Base-by-base conservation (phyloP, 1,284 basidiomycete species). In the Microbotryum violaceum region DNA sequence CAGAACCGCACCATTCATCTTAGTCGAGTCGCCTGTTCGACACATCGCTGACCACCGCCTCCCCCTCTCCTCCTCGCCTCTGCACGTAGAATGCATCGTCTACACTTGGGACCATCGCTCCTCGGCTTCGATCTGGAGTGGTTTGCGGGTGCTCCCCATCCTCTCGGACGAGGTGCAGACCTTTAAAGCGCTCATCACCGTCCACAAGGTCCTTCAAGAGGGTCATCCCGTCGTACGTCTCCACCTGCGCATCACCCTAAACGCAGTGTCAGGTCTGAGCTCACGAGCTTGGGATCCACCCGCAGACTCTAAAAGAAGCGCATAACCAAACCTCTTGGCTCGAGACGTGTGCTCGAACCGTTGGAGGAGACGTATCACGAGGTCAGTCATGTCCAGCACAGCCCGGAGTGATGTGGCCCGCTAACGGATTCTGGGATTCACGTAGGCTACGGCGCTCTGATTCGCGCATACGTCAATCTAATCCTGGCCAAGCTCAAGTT, bases 101-200 rank as follows among this genome's bases (percentile, higher is more conserved):
- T 97, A 92, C 77, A 96, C 92, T 18, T 96, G 92, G 92, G 92
- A 97, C 76, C 96, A 96, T 74, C 91, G 94, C 74, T 88, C 89
- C n/a, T 94, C 91, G 46, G 85, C 90, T 71, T 92, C 91, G 8
- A 93, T 97, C 73, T 97, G 93, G 93, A 91, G 89, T 70, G 91
- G 90, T 29, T 81, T 97, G 18, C 82, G 92, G 51, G 93, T 96
- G 5, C 91, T 94, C 71, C 92, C 92, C 45, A 94, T 97, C 70
- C 78, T 97, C 27, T 84, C 91, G 4, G 92, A 97, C 75, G 92
- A 97, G 78, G 85, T 96, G 0, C 91, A 94, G 77, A 93, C 92
- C 0, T 97, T 96, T 82, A 97, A 97, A 77, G 88, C 88, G 6
- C 82, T 97, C 66, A 96, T 97, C 68, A 89, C 88, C 18, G 91